Conservation (phyloP, 495 filamentous ascomycete genomes). For the Melanomma pulvis-pyrius region DNA sequence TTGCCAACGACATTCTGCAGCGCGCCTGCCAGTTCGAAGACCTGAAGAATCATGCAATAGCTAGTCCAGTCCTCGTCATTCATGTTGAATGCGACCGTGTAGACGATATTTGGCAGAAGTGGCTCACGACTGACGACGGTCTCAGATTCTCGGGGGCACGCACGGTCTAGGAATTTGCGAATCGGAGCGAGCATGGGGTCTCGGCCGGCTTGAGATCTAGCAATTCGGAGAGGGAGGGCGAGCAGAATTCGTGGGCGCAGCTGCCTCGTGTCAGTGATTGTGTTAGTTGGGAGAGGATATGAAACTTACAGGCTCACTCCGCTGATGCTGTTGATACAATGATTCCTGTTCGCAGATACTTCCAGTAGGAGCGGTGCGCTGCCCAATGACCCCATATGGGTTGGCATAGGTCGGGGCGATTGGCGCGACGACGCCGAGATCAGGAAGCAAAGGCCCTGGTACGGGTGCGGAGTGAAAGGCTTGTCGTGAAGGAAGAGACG, state of each 20-base stretch:
- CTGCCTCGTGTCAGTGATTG: not conserved
- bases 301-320: not conserved
- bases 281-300: not conserved
- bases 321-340: too few relatives aligned
- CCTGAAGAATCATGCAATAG: not conserved
- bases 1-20: not conserved
- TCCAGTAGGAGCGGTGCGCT: too few relatives aligned
- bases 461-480: too few relatives aligned
- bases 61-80: not conserved
- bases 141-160: not conserved
- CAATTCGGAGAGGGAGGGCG: not conserved
- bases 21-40: not conserved
- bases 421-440: too few relatives aligned
- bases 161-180: not conserved
- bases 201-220: not conserved
- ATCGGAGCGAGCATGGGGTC: not conserved
- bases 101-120: not conserved
- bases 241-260: not conserved
- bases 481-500: not conserved
- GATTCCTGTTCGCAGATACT: too few relatives aligned
- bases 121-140: not conserved
- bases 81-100: not conserved
- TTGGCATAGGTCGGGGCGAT: too few relatives aligned
- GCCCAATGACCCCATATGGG: too few relatives aligned
- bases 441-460: too few relatives aligned